Evolutionary conservation across 2,329 filamentous ascomycete species (phyloP), one percentile per base, ranked within the genome.

Genomic region (Trichoderma sp.): DNA sequence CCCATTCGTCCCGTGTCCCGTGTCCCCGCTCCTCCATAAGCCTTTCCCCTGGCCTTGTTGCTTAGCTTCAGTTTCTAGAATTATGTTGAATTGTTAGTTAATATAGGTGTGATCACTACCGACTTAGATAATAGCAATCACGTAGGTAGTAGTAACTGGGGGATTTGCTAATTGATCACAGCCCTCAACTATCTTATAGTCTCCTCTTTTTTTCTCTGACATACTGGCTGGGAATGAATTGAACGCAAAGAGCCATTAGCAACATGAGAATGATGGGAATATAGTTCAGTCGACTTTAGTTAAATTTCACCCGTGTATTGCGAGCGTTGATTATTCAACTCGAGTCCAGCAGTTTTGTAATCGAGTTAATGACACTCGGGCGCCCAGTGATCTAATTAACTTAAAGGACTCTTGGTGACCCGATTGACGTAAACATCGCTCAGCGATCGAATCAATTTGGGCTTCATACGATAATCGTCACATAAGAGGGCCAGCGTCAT

Each of bases 21-120:
- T 14, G 33, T 68, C 59, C 67, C 67, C 59, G 58, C 47, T 56
- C 59, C 52, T 68, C 53, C 56, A 60, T 60, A 60, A 68, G 56
- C 56, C n/a, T 14, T 8, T 21, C 43, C 31, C 47, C 47, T 24
- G 47, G n/a, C 47, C 21, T 49, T n/a, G 8, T n/a, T 24, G 13
- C 47, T 49, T 5, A n/a, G n/a, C 10, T 21, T 19, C 40, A 35
- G n/a, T n/a, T 31, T 5, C 11, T 35, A 13, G 33, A 14, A 35
- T 11, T 5, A 11, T 13, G 13, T 11, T 14, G 33, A 14, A 11
- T 11, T 13, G 37, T 4, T 7, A 8, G 40, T 43, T 5, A 43
- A 40, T 14, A 19, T 19, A 19, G 2, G 16, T 43, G 37, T 43
- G 6, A 8, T 43, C 37, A 43, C 37, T 43, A 3, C 37, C 37